Base-by-base conservation (phyloP, 2,329 filamentous ascomycete genomes). In the Emergomyces orientalis region DNA sequence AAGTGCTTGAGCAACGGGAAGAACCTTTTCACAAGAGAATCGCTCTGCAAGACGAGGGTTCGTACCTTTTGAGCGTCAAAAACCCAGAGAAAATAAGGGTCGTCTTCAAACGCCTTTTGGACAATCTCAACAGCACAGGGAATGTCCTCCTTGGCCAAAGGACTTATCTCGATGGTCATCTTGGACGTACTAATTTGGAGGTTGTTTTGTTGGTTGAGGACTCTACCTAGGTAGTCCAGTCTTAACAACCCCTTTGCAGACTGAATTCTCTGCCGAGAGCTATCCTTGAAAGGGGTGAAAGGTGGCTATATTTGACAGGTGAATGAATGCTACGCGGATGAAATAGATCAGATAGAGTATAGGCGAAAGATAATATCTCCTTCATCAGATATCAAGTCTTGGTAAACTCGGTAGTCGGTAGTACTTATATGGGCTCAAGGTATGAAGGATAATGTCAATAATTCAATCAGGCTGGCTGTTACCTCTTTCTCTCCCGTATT, bases 1-100 rank as follows among this genome's bases (percentile, higher is more conserved):
- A 39, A 39, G 27, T 14, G 34, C 2, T 39, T 39, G n/a, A 14
- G 22, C 54, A 41, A 22, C 37, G 4, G n/a, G 22, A 17, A n/a
- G 54, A 56, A 56, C 6, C 11, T 22, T 13, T 11, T 22, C 22
- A 14, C 19, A 25, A 41, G n/a, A 17, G n/a, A 58, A 30, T 2
- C 55, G 8, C 22, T 43, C 13, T 25, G 25, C 9, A 22, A 43
- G 37, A 45, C 19, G 39, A 60, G 6, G 39, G 27, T 60, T 74
- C 76, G 66, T 74, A 83, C 84, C 71, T 84, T 84, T 37, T 77
- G 73, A 52, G 79, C 78, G 69, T 87, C 83, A 64, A 84, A 88
- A 8, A 86, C 80, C 86, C 86, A 89, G 25, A 77, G 75, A 68
- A 85, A 86, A 69, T 88, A 89, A 0, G 87, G 87, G 68, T 89